Conservation (phyloP, 768 basidiomycete genomes). For the Daedaleopsis nitida region DNA sequence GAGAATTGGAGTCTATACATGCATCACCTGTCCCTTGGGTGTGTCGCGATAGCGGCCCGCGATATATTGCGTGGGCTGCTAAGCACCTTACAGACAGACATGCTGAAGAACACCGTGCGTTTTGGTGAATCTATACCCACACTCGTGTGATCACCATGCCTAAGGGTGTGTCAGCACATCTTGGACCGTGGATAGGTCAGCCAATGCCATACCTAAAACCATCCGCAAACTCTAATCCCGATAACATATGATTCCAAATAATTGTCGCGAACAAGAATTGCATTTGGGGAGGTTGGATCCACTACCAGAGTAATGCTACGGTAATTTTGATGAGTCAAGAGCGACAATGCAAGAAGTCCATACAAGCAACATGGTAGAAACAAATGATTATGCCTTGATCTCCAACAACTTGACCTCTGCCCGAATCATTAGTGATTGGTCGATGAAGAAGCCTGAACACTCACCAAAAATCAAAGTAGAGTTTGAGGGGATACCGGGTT, state of each 20-base stretch:
- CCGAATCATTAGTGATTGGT: conserved; percentile 2
- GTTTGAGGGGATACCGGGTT: conserved; percentile 69
- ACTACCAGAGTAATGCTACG: background rate
- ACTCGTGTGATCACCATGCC: background rate
- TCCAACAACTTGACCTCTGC: conserved; percentile 69
- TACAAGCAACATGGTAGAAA: background rate
- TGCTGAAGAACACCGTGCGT: background rate
- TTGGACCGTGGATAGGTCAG: background rate
- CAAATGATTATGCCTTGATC: background rate
- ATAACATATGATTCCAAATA: background rate
- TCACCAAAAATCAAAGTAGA: conserved; percentile 82
- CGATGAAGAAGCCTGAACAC: conserved; percentile 26
- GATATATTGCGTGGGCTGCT: no score
- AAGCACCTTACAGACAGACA: background rate
- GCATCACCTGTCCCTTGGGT: no score
- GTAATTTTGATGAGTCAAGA: background rate
- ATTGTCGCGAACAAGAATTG: background rate
- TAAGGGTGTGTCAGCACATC: background rate
- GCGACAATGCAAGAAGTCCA: background rate
- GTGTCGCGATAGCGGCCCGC: no score
- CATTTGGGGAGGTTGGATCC: background rate
- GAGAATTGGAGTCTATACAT: no score
- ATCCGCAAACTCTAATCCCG: no score
- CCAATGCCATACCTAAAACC: background rate
- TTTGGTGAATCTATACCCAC: background rate